Conservation (phyloP, 805 yeast genomes). For the Saccharomycopsis capsularis region DNA sequence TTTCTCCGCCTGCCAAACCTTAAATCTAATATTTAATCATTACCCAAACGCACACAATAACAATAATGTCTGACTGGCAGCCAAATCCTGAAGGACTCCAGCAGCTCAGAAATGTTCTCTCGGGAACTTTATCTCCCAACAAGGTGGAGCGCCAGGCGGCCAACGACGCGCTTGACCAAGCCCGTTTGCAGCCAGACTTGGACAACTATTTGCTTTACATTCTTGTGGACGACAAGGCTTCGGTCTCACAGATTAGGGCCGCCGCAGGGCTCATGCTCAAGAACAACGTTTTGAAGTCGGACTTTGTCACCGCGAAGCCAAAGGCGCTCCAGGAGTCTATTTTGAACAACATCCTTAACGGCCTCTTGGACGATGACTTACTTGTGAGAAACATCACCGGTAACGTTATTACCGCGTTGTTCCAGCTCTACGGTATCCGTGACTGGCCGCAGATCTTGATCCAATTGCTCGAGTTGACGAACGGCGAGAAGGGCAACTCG, state of each 20-base stretch:
- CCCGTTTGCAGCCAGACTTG: constrained; percentile 66
- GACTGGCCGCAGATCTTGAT: constrained; percentile 74
- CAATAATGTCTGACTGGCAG: constrained; percentile 16
- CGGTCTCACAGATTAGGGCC: constrained; percentile 59
- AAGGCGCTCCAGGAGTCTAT: constrained; percentile 30
- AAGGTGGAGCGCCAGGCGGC: constrained; percentile 54
- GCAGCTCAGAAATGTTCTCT: constrained; percentile 37
- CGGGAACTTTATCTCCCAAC: constrained; percentile 63
- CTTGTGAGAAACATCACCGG: constrained; percentile 85
- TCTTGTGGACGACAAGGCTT: constrained; percentile 47
- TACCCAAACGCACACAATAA: no score
- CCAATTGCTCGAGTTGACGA: constrained; percentile 56
- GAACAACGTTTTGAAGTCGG: constrained; percentile 50
- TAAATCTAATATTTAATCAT: no score
- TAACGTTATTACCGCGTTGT: constrained; percentile 77
- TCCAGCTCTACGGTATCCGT: constrained; percentile 55
- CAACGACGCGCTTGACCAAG: constrained; percentile 63
- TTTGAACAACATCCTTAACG: constrained; percentile 33
- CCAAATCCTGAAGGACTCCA: constrained; percentile 12
- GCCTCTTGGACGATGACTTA: constrained; percentile 47
- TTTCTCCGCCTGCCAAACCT: no score
- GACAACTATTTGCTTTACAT: constrained; percentile 73
- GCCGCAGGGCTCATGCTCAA: constrained; percentile 85
- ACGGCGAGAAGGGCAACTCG: constrained; percentile 36
- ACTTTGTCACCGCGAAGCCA: constrained; percentile 24